Evolutionary conservation across 257 asterid species (phyloP).

Genomic region (Penstemon davidsonii): DNA sequence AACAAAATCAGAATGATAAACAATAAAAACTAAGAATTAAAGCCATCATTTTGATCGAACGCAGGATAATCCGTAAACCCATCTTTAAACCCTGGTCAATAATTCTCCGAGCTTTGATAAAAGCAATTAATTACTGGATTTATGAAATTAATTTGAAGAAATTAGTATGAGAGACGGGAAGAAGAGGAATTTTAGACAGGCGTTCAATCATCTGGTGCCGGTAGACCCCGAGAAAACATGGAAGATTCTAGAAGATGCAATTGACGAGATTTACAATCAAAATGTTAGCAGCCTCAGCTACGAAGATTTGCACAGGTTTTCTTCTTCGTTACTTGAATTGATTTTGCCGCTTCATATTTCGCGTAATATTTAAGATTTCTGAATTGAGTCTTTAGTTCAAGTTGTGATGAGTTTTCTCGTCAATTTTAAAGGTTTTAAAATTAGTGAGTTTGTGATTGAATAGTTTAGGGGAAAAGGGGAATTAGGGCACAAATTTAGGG

Average conservation of each 20-base stretch:
- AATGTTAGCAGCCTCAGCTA: conserved; percentile 94
- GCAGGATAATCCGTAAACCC: no score
- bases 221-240: conserved; percentile 99
- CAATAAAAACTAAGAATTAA: no score
- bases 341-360: neutral
- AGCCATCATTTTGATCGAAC: no score
- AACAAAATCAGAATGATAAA: no score
- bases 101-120: no score
- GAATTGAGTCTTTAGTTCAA: no score
- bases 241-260: conserved; percentile 85
- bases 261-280: conserved; percentile 85
- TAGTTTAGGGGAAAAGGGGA: neutral
- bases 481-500: neutral
- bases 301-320: conserved; percentile 78
- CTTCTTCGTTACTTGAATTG: neutral
- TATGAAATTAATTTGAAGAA: neutral
- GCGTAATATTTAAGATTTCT: no score
- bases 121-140: conserved; percentile 5
- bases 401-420: no score
- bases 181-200: conserved; percentile 84
- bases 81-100: no score
- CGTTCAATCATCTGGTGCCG: conserved; percentile 77
- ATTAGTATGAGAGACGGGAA: conserved; percentile 67
- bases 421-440: no score
- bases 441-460: no score